phyloP scores from a whole-genome alignment of 2,329 filamentous ascomycete genomes.

The Talaromyces sp. region DNA sequence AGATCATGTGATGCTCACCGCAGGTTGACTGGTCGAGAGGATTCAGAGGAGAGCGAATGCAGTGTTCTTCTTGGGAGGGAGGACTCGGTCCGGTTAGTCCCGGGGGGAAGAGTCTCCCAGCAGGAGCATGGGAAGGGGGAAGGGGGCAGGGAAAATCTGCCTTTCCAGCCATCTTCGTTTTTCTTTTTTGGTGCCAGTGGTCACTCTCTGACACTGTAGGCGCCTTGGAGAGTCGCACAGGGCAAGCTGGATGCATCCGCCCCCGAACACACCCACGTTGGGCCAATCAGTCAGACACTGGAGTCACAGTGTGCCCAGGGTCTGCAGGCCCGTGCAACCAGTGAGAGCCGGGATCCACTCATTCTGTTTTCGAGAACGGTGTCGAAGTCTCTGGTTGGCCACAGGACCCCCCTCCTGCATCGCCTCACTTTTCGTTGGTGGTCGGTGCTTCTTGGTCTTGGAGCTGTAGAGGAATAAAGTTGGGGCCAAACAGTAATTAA shows the following conservation, averaged over 20 bases:
- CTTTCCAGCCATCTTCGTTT: background rate
- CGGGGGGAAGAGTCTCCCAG: background rate
- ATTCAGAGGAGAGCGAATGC: background rate
- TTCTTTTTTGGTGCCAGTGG: too few species aligned
- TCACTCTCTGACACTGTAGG: conserved; percentile 1
- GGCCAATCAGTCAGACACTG: conserved; percentile 5
- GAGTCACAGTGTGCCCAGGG: conserved; percentile 10
- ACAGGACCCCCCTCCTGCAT: conserved; percentile 16
- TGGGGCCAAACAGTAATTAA: background rate
- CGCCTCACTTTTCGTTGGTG: conserved; percentile 30
- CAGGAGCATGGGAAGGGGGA: background rate
- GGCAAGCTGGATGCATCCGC: background rate
- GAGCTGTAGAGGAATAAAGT: conserved; percentile 14
- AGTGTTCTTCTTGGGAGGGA: background rate
- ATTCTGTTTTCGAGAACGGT: conserved; percentile 25
- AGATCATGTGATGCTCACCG: conserved; percentile 15
- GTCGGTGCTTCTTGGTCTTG: conserved; percentile 1
- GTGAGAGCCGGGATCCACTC: conserved; percentile 18
- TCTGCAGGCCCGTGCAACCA: conserved; percentile 15
- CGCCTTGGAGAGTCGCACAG: conserved; percentile 9
- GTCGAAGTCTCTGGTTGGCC: conserved; percentile 20
- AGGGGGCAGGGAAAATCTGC: background rate
- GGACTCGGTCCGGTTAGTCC: background rate
- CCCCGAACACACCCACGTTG: background rate
- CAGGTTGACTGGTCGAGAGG: conserved; percentile 1